Base-by-base conservation (phyloP, 2,329 filamentous ascomycete genomes). In the Myriosclerotinia scirpicola region DNA sequence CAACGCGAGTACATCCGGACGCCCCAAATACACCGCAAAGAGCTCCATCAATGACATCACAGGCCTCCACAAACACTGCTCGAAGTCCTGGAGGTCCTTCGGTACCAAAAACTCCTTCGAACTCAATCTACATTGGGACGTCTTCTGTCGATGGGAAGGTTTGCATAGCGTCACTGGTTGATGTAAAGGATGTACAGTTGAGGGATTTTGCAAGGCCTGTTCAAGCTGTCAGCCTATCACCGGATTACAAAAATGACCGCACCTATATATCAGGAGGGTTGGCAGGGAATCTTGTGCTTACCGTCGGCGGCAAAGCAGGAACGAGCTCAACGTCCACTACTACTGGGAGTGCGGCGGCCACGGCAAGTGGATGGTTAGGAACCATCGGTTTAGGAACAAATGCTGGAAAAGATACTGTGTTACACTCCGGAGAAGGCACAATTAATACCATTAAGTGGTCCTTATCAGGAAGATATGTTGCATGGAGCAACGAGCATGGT, bases 381-480 rank as follows among this genome's bases (percentile, higher is more conserved):
- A 90, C 89, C 55, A 91, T 98, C 76, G 94, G 93, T 0, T 79
- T 98, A 4, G 90, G 91, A 50, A 80, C 84, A 36, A 92, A 90
- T 72, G 89, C 85, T 14, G 93, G 93, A 15, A 94, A 90, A 75
- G 95, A 99, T 75, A 92, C 87, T 0, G 82, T 97, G 3, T 78
- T 98, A 56, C 95, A 99, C 76, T 92, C 91, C 9, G 95, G 95
- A 2, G 96, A 99, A 79, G 95, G 95, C 4, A 87, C 88, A 2
- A 95, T 99, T 70, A 94, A 87, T 76, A 90, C 89, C 4, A 95
- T 99, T 75, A 94, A 96, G 77, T 99, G 94, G 93, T 98, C 94
- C 0, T 77, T 94, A 52, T 94, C 92, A 0, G 94, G 95, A 0
- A 95, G 90, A 79, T 98, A 93, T 75, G 90, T 97, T 0, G 91